Evolutionary conservation across 495 filamentous ascomycete species (phyloP), one percentile per base, ranked within the genome.

Genomic region (Tricharina praecox): DNA sequence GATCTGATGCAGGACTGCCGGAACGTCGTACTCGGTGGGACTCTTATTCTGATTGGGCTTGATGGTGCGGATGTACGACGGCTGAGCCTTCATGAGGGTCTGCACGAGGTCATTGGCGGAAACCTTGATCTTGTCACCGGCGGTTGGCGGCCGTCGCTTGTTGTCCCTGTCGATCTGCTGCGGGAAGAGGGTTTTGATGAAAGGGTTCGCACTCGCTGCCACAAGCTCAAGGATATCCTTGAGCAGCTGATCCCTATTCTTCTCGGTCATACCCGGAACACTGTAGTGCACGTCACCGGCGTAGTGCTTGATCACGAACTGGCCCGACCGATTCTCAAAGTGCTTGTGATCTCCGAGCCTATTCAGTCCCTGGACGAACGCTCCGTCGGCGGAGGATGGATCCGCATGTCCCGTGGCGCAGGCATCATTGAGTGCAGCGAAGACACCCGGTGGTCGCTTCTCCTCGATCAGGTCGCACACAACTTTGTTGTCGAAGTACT

Each of bases 11-110:
- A 96, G 70, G 26, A 96, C 92, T 58, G 94, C 95, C 21, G 77
- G 76, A 9, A 68, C 71, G 53, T 92, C 93, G 61, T 94, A 99
- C 62, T 99, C 90, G 18, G 73, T 74, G 0, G 85, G 81, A 8
- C 84, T 88, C 64, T 96, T 96, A 67, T 94, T 96, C 56, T 99
- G 92, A 64, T 99, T 99, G 3, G 92, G 92, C 63, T 99, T 99
- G 65, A 99, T 99, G 2, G 92, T 99, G 55, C 92, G 82, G 59
- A 99, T 99, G 59, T 99, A 99, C 0, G 85, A 93, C 2, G 92
- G 92, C 45, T 85, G 78, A 19, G 85, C 85, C 64, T 94, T 94
- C 92, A 95, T 96, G 56, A 99, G 65, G 2, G 92, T 96, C 0
- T 83, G 74, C 11, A 99, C 92, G 15, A 99, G 70, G 34, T 93